Evolutionary conservation across 2,329 filamentous ascomycete species (phyloP).

Genomic region (Penicillium digitatum): DNA sequence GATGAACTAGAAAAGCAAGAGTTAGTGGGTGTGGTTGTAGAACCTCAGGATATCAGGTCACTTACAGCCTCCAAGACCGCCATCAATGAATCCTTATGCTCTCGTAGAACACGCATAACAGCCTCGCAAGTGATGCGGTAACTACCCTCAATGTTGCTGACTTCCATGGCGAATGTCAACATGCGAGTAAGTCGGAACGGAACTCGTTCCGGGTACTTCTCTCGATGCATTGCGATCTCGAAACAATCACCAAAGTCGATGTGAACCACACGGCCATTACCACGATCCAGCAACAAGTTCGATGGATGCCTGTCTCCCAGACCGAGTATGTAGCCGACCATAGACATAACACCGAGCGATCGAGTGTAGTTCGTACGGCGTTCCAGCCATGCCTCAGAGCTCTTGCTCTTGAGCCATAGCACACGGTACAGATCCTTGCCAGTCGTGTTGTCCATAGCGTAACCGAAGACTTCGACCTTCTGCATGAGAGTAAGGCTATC

Average conservation of each 20-base stretch:
- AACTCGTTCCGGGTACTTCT: slow-evolving; percentile 96
- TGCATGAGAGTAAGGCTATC: slow-evolving; percentile 99
- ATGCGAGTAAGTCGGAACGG: slow-evolving; percentile 97
- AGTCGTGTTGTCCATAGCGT: slow-evolving; percentile 97
- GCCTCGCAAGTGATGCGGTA: slow-evolving; percentile 98
- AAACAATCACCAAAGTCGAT: slow-evolving; percentile 99
- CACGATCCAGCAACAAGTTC: slow-evolving; percentile 93
- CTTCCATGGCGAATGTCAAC: slow-evolving; percentile 99
- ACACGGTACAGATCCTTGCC: slow-evolving; percentile 98
- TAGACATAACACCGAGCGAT: slow-evolving; percentile 98
- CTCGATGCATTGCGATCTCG: slow-evolving; percentile 98
- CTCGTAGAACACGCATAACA: slow-evolving; percentile 92
- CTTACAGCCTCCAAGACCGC: slow-evolving; percentile 94
- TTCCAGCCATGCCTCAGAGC: slow-evolving; percentile 95
- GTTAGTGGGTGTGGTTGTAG: not conserved
- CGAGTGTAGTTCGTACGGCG: slow-evolving; percentile 97
- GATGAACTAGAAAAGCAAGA: slow-evolving; percentile 67
- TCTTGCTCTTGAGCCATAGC: slow-evolving; percentile 98
- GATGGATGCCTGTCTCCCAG: slow-evolving; percentile 95
- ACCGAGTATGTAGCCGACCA: slow-evolving; percentile 99
- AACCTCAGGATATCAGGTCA: not conserved
- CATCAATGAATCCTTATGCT: slow-evolving; percentile 98
- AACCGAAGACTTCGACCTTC: slow-evolving; percentile 98
- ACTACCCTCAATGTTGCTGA: slow-evolving; percentile 98
- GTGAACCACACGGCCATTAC: slow-evolving; percentile 95